Conservation (phyloP, 257 asterid species). For the Thymus mandschuricus region DNA sequence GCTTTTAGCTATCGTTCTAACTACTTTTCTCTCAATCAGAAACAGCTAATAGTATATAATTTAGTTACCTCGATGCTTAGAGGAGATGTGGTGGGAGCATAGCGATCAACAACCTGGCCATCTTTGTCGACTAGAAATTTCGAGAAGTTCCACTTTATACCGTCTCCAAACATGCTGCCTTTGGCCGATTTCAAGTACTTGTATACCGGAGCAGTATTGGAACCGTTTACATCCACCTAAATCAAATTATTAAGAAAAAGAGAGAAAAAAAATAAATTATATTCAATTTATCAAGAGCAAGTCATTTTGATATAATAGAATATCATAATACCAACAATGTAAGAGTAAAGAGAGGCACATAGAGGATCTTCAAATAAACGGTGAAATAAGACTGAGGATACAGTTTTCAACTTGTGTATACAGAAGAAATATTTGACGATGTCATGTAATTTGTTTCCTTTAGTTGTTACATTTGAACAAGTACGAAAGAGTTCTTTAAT, state of each 20-base stretch:
- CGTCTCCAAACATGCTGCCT: slow-evolving; percentile 74
- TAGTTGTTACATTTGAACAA: neutral
- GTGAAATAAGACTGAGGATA: neutral
- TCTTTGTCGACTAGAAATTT: slow-evolving; percentile 84
- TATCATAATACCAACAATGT: neutral
- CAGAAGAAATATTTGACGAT: neutral
- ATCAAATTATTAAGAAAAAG: neutral
- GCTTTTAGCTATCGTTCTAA: neutral
- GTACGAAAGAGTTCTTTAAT: neutral
- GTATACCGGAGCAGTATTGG: slow-evolving; percentile 69
- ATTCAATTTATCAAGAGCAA: neutral
- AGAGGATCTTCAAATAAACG: neutral
- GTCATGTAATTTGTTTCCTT: neutral
- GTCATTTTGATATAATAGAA: neutral
- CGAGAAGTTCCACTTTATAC: slow-evolving; percentile 86
- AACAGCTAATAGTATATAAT: neutral
- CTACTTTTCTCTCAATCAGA: neutral
- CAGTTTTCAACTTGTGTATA: neutral
- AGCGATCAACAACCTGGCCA: slow-evolving; percentile 81
- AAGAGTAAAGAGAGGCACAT: neutral
- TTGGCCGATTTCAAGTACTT: slow-evolving; percentile 76
- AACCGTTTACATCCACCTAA: slow-evolving; percentile 86
- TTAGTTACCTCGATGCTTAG: slow-evolving; percentile 77
- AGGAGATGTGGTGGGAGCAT: slow-evolving; percentile 88
- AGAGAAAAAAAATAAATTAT: too few species aligned